A percentile compares a stretch with the other conserved stretches of the same genome.
Evolutionary conservation across 2,329 filamentous ascomycete genomes (phyloP).

Genomic region (Dothideomycetes sp.): DNA sequence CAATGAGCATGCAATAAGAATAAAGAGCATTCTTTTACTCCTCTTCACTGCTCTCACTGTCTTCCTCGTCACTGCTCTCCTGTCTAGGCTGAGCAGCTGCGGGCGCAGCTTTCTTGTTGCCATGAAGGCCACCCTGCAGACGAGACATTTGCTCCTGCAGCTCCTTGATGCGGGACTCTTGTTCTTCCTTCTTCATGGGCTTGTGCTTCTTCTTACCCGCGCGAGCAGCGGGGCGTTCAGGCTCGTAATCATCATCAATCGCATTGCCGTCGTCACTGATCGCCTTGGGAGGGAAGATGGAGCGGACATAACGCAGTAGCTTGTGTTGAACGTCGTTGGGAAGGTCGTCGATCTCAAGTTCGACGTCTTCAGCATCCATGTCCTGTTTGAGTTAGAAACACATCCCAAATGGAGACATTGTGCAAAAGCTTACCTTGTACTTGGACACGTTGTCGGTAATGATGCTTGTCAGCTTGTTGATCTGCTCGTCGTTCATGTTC

Average conservation of each 20-base stretch:
- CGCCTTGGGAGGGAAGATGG: conserved; percentile 20
- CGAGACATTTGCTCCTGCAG: conserved; percentile 47
- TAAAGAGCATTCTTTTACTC: conserved; percentile 18
- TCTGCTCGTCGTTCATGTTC: conserved; percentile 64
- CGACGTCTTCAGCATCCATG: conserved; percentile 47
- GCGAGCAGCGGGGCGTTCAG: conserved; percentile 27
- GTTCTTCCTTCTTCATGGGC: conserved; percentile 63
- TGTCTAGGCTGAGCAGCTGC: conserved; percentile 4
- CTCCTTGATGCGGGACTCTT: conserved; percentile 55
- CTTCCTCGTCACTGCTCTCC: conserved; percentile 40
- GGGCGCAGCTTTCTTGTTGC: conserved; percentile 2
- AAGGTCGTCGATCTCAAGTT: conserved; percentile 55
- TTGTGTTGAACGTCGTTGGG: conserved; percentile 43
- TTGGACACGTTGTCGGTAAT: conserved; percentile 75
- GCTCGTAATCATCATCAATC: conserved; percentile 39
- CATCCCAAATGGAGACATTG: conserved; percentile 6
- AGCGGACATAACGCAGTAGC: conserved; percentile 43
- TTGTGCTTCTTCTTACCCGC: conserved; percentile 56
- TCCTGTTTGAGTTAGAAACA: conserved; percentile 18
- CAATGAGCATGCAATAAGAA: not conserved
- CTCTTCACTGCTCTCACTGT: conserved; percentile 39
- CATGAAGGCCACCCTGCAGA: conserved; percentile 5
- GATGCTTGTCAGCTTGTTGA: conserved; percentile 72
- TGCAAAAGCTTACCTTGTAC: conserved; percentile 44
- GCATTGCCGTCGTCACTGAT: conserved; percentile 21